Evolutionary conservation across 495 filamentous ascomycete genomes (phyloP), one percentile per base, ranked within the genome.

Genomic region (Aspergillus biplanus): DNA sequence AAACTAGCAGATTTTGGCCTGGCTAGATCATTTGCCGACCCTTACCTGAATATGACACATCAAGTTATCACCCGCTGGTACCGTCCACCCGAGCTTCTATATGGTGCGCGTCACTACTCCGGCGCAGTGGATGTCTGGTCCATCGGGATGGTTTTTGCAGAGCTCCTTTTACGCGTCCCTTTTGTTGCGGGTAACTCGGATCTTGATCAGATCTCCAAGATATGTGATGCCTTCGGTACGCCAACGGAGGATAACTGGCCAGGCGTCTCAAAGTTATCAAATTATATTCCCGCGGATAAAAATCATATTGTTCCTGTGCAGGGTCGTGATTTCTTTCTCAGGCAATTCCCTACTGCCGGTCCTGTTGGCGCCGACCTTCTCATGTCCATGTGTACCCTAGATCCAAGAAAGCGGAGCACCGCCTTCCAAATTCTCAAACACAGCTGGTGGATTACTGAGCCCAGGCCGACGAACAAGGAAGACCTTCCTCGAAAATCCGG

Each of bases 11-110:
- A 99, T 89, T 99, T 99, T 71, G 95, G 95, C 81, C 85, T 98
- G 33, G 95, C 95, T 11, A 80, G 96, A 62, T 85, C 83, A 42
- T 97, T 97, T 70, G 87, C 91, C 3, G 95, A 99, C 73, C 96
- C 96, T 0, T 91, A 92, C 63, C 78, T 86, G 61, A 80, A 80
- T 59, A 99, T 99, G 96, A 97, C 93, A 12, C 85, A 88, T 67
- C 92, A 94, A 68, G 94, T 98, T 56, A 96, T 98, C 74, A 99
- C 96, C 48, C 86, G 92, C 21, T 99, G 94, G 93, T 98, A 99
- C 77, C 85, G 95, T 13, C 92, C 93, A 5, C 95, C 93, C 1
- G 95, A 99, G 79, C 84, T 99, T 39, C 85, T 98, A 34, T 97
- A 90, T 70, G 91, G 92, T 54, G 92, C 94, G 2, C 84, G 88